Percentiles rank a stretch among this genome's conserved stretches.
Evolutionary conservation across 2,329 filamentous ascomycete species (phyloP).

Genomic region (Pestalotiopsis sp.): DNA sequence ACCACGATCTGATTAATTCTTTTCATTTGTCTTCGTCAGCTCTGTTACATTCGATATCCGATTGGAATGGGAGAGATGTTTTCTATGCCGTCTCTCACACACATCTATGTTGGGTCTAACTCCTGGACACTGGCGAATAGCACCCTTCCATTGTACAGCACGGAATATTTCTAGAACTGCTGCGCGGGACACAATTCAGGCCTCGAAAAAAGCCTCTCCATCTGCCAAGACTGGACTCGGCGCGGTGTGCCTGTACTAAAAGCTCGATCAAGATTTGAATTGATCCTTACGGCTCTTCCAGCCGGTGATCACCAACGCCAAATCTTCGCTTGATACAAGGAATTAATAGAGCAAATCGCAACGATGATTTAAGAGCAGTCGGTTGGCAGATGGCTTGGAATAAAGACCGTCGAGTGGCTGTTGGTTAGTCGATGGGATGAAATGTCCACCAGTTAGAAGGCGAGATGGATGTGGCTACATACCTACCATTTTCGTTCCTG

Average conservation of each 20-base stretch:
- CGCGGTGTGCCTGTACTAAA: not conserved
- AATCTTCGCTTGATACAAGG: not conserved
- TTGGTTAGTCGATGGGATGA: not conserved
- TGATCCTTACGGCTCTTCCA: not conserved
- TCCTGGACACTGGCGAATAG: not conserved
- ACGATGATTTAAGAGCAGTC: not conserved
- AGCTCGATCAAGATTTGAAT: not conserved
- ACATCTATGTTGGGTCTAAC: no score
- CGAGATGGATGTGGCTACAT: not conserved
- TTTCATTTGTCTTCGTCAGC: not conserved
- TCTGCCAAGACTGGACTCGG: not conserved
- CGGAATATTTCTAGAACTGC: not conserved
- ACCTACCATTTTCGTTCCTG: not conserved
- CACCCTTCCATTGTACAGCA: not conserved
- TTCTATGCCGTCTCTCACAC: no score
- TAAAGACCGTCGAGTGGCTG: not conserved
- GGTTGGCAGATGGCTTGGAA: not conserved
- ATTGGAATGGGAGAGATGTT: no score
- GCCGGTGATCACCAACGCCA: not conserved
- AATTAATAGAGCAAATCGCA: not conserved
- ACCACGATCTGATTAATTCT: not conserved
- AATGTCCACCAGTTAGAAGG: slow-evolving; percentile 8
- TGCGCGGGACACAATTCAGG: not conserved
- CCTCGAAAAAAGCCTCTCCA: not conserved
- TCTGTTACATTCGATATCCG: no score